Percentiles rank a stretch among this genome's conserved stretches.
Conservation (phyloP, 306 rosid species). For the Gastrolobium bilobum region DNA sequence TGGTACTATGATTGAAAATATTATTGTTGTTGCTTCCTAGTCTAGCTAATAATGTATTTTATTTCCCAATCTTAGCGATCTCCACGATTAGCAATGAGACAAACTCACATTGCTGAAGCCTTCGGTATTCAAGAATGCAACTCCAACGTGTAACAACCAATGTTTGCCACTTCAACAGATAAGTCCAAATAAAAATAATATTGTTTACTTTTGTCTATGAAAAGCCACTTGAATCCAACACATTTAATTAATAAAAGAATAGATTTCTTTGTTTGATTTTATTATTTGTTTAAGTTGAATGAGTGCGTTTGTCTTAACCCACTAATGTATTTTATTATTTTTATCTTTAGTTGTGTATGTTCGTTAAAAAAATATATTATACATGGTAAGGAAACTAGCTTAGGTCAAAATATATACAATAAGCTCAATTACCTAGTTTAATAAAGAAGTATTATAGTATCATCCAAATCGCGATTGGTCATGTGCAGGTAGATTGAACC, state of each 20-base stretch:
- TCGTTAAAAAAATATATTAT: conserved; percentile 36
- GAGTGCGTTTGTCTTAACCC: conserved; percentile 57
- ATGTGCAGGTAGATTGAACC: conserved; percentile 61
- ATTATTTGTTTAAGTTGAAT: conserved; percentile 53
- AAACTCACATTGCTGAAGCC: conserved; percentile 53
- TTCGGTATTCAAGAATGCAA: conserved; percentile 44
- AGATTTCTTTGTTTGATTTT: conserved; percentile 42
- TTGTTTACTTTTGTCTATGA: conserved; percentile 30
- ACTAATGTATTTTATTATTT: conserved; percentile 49
- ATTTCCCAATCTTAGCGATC: conserved; percentile 45
- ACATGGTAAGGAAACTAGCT: conserved; percentile 42
- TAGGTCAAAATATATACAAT: conserved; percentile 59
- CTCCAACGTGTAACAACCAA: conserved; percentile 47
- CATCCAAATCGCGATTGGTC: conserved; percentile 52
- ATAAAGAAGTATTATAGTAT: conserved; percentile 37
- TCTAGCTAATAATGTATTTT: conserved; percentile 36
- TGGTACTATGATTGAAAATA: conserved; percentile 17
- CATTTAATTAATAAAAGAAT: conserved; percentile 40
- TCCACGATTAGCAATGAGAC: conserved; percentile 50
- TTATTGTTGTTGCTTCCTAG: conserved; percentile 7
- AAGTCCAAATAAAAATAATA: conserved; percentile 30
- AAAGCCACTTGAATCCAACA: conserved; percentile 54
- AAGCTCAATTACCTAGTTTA: conserved; percentile 47
- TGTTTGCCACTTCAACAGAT: conserved; percentile 49
- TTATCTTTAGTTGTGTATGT: conserved; percentile 50